A percentile compares a stretch with the other conserved stretches of the same genome.
These are phyloP conservation scores for Fusarium guadeloupense DNA, from an alignment of 2,329 filamentous ascomycete genomes.

Conservation along the genomic window DNA sequence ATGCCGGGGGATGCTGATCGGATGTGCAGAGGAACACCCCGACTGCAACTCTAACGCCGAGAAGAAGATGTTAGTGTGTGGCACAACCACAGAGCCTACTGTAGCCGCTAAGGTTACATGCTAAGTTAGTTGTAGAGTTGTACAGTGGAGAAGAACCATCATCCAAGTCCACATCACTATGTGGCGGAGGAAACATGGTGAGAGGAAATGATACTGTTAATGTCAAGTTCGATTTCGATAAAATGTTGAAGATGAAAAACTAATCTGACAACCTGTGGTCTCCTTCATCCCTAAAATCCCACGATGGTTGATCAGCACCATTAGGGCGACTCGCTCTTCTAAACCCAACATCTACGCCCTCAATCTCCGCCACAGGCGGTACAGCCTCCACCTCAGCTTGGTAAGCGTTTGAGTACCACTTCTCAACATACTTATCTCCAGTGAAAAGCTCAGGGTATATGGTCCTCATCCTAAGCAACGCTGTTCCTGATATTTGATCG, in stretches of 20 bases:
- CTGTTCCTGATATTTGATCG: slow-evolving; percentile 70
- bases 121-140: too few species aligned
- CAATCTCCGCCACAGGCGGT: slow-evolving; percentile 57
- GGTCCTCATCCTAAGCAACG: slow-evolving; percentile 55
- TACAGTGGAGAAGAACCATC: neutral
- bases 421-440: slow-evolving; percentile 21
- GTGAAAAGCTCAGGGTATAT: slow-evolving; percentile 30
- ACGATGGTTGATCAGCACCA: slow-evolving; percentile 66
- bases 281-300: slow-evolving; percentile 54
- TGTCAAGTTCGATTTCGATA: neutral
- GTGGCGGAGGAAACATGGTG: neutral
- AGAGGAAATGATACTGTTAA: neutral
- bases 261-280: slow-evolving; percentile 18
- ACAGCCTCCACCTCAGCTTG: slow-evolving; percentile 51
- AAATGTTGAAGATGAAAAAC: neutral
- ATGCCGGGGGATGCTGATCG: slow-evolving; percentile 21
- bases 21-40: slow-evolving; percentile 7
- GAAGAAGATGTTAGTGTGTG: neutral
- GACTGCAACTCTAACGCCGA: slow-evolving; percentile 14
- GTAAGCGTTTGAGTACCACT: slow-evolving; percentile 36
- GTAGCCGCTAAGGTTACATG: neutral
- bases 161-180: neutral
- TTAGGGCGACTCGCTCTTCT: slow-evolving; percentile 56
- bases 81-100: neutral
- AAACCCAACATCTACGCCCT: slow-evolving; percentile 56